Base-by-base conservation (phyloP, 192 early-diverging fungal species). In the Gaertneriomyces sp. region DNA sequence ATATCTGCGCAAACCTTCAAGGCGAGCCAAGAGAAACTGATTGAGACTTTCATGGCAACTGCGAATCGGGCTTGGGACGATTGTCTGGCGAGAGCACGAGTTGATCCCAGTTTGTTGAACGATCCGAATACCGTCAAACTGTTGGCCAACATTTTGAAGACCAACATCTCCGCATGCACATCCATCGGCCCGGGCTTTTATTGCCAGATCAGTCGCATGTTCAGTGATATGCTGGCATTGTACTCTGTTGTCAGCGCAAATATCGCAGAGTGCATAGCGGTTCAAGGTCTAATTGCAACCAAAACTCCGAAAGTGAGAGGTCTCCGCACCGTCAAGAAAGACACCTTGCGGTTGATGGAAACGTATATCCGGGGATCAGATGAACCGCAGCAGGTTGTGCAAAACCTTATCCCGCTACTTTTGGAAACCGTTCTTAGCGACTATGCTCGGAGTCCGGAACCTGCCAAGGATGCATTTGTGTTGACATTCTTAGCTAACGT, bases 321-420 rank as follows among this genome's bases (percentile, higher is more conserved):
- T 16, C 83, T 94, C 78, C 84, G 95, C 67, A 92, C 93, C 17
- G 93, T 99, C 74, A 99, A 99, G 76, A 96, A 95, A 73, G 96
- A 99, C 68, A 83, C 93, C 38, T 74, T 99, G 63, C 87, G 88
- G 56, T 76, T 99, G 64, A 84, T 98, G n/a, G 94, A 99, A 66
- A 89, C 85, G 7, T 99, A 93, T 68, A 88, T 99, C 65, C 79
- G 76, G 63, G 89, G 89, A 60, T 90, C 93, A 0, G 93, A 95
- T 45, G 49, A 51, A 20, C n/a, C n/a, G 49, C 74, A 71, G 11
- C 73, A 85, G 4, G 88, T 98, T 20, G 88, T 86, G 63, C 72
- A 86, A 25, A 94, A 85, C 71, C 87, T 98, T 83, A 88, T 98
- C 51, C 94, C 91, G 14, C 91, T 90, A 8, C 85, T 98, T 53